These are phyloP conservation scores for Asterochloris sp. DNA, from an alignment of 139 green algal species.

Conservation along the genomic window DNA sequence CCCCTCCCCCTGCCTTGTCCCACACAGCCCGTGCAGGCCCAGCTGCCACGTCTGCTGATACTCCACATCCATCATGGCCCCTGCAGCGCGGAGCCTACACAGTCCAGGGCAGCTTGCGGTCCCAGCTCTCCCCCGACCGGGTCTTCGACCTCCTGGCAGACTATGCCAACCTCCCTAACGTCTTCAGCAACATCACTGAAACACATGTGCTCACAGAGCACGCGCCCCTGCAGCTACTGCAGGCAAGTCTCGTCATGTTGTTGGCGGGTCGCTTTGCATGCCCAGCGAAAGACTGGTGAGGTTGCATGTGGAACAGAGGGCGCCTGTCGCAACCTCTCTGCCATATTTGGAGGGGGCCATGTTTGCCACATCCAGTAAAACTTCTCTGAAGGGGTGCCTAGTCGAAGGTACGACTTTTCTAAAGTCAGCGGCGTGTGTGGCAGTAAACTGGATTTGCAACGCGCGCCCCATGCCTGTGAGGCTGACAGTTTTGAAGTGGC, in stretches of 20 bases:
- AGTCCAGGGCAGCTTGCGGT: constrained; percentile 23
- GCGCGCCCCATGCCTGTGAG: background rate
- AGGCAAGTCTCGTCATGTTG: background rate
- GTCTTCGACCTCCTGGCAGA: constrained; percentile 35
- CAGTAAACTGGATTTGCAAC: background rate
- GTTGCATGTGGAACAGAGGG: background rate
- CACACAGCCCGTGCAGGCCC: too few species aligned
- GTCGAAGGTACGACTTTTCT: background rate
- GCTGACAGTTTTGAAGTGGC: background rate
- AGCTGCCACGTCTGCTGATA: too few species aligned
- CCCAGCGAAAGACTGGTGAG: background rate
- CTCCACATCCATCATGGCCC: too few species aligned
- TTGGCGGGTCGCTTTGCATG: background rate
- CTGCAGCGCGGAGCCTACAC: constrained; percentile 28
- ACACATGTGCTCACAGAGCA: background rate
- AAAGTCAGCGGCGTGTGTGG: background rate
- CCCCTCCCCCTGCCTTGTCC: too few species aligned
- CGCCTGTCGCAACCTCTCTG: background rate
- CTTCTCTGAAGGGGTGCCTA: background rate
- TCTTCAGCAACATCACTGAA: constrained; percentile 40
- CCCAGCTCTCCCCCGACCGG: background rate
- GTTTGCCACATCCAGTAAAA: background rate
- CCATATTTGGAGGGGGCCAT: background rate
- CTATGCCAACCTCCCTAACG: constrained; percentile 26
- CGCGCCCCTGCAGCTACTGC: background rate